phyloP scores from a whole-genome alignment of 2,329 filamentous ascomycete genomes.

The Aureobasidium leucospermi region DNA sequence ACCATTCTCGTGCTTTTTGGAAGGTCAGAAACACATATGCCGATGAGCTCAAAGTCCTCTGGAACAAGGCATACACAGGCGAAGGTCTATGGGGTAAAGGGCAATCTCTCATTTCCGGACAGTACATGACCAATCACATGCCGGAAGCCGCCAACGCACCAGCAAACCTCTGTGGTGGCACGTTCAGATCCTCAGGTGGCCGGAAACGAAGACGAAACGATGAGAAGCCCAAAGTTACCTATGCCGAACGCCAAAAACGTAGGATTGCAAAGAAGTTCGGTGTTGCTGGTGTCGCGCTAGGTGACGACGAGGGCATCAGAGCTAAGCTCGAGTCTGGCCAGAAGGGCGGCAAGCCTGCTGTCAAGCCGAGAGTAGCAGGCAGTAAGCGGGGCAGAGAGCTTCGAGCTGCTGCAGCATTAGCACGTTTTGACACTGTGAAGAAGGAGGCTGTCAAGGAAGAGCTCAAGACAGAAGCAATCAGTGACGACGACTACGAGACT shows the following conservation, averaged over 20 bases:
- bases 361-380: constrained; percentile 64
- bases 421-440: constrained; percentile 55
- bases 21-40: constrained; percentile 67
- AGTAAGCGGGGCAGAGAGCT: constrained; percentile 70
- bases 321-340: constrained; percentile 50
- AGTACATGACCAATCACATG: constrained; percentile 55
- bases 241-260: constrained; percentile 62
- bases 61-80: constrained; percentile 64
- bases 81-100: constrained; percentile 80
- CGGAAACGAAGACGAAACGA: constrained; percentile 49
- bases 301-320: constrained; percentile 60
- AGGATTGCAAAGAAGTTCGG: constrained; percentile 72
- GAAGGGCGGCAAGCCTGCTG: constrained; percentile 23
- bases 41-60: constrained; percentile 61
- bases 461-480: constrained; percentile 30
- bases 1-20: constrained; percentile 78
- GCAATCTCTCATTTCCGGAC: constrained; percentile 52
- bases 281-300: constrained; percentile 58
- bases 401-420: constrained; percentile 67
- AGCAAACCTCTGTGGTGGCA: constrained; percentile 72
- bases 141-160: constrained; percentile 38
- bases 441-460: constrained; percentile 26
- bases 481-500: constrained; percentile 44
- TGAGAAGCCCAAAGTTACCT: constrained; percentile 44
- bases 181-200: constrained; percentile 53